phyloP scores from a whole-genome alignment of 371 early-diverging fungal genomes.

The Mucor circinelloides region DNA sequence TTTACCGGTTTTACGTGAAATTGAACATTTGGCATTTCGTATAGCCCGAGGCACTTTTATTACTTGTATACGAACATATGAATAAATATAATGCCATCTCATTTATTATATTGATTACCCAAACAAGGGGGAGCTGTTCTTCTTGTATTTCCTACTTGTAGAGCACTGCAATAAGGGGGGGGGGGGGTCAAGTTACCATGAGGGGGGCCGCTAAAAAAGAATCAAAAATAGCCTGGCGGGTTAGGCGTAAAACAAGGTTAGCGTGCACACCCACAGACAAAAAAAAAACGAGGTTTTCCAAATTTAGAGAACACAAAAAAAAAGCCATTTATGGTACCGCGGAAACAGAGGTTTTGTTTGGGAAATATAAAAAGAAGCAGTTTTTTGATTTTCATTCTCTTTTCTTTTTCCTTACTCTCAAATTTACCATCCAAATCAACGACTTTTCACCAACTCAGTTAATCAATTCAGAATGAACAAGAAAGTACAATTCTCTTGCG shows the following conservation, averaged over 20 bases:
- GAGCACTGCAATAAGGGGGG: background rate
- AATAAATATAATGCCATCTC: background rate
- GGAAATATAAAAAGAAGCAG: constrained; percentile 9
- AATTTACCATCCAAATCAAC: background rate
- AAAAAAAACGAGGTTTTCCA: constrained; percentile 19
- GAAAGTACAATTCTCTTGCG: constrained; percentile 46
- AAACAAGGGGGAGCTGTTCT: background rate
- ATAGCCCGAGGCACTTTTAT: background rate
- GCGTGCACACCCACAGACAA: background rate
- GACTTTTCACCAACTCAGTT: background rate
- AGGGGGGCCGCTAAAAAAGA: background rate
- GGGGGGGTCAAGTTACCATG: background rate
- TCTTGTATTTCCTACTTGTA: background rate
- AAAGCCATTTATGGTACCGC: constrained; percentile 8
- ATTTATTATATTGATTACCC: background rate
- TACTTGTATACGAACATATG: background rate
- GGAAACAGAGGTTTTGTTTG: background rate
- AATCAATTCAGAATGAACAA: constrained; percentile 22
- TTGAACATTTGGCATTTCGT: background rate
- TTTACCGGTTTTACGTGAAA: constrained; percentile 8
- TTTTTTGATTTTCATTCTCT: background rate
- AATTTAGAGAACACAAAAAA: constrained; percentile 1
- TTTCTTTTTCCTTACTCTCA: background rate
- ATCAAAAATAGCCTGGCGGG: background rate
- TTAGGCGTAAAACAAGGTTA: constrained; percentile 1